Evolutionary conservation across 2,329 filamentous ascomycete genomes (phyloP).

Genomic region (Ophiosphaerella herpotricha): DNA sequence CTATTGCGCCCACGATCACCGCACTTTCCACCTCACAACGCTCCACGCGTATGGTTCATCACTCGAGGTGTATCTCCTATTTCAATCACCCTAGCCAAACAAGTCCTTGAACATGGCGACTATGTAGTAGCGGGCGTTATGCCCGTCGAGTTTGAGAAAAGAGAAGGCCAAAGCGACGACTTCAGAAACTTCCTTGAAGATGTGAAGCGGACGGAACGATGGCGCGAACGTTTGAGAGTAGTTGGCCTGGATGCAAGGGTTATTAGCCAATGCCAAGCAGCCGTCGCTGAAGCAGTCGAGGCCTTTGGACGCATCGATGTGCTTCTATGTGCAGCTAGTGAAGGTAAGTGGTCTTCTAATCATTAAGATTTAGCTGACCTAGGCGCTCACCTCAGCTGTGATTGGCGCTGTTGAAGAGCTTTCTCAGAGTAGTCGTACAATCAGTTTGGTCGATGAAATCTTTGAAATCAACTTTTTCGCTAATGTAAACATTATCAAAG

Average conservation of each 20-base stretch:
- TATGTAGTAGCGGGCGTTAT: conserved; percentile 84
- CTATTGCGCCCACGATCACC: conserved; percentile 46
- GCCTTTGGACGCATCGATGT: conserved; percentile 89
- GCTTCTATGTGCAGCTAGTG: conserved; percentile 83
- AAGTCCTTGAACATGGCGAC: conserved; percentile 88
- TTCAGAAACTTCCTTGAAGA: conserved; percentile 78
- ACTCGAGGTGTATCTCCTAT: conserved; percentile 86
- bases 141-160: conserved; percentile 73
- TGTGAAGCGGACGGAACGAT: conserved; percentile 71
- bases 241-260: conserved; percentile 63
- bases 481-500: conserved; percentile 94
- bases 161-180: conserved; percentile 71
- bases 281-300: conserved; percentile 82
- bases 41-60: conserved; percentile 88
- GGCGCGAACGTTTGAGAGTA: conserved; percentile 75
- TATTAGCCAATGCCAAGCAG: conserved; percentile 76
- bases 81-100: conserved; percentile 77
- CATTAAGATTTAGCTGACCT: neutral
- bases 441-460: conserved; percentile 82
- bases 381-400: conserved; percentile 61
- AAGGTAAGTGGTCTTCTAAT: conserved; percentile 60
- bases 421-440: conserved; percentile 70
- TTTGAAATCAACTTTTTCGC: conserved; percentile 96
- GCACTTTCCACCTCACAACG: conserved; percentile 64
- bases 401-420: conserved; percentile 92